Conservation (phyloP, 1,284 basidiomycete genomes). For the Ganoderma sp. region DNA sequence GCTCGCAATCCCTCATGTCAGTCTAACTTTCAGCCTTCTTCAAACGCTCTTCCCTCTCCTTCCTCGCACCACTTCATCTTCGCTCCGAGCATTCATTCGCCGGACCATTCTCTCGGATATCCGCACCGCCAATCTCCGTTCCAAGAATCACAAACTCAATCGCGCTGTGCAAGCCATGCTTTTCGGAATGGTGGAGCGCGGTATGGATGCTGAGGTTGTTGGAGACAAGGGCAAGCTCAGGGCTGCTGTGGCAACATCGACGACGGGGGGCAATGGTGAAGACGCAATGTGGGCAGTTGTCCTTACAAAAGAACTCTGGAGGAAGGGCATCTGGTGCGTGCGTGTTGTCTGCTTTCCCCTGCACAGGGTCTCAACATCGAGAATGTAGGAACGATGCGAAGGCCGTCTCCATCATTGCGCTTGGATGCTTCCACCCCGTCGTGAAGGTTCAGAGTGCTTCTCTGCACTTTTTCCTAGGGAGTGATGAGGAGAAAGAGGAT, state of each 20-base stretch:
- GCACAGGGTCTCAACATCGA: neutral
- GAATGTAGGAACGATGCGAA: constrained; percentile 83
- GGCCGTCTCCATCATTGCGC: constrained; percentile 90
- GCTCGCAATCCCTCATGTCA: neutral
- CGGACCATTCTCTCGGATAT: constrained; percentile 97
- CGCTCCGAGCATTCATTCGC: constrained; percentile 87
- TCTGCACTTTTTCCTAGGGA: constrained; percentile 96
- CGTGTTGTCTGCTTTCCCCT: constrained; percentile 34
- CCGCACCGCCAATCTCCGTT: constrained; percentile 86
- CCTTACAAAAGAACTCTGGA: constrained; percentile 94
- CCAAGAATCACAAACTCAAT: constrained; percentile 96
- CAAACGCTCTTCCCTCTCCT: constrained; percentile 93
- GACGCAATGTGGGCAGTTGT: constrained; percentile 99
- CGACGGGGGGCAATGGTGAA: constrained; percentile 56
- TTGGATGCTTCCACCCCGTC: constrained; percentile 94
- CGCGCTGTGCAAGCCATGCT: constrained; percentile 95
- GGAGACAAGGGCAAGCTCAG: constrained; percentile 82
- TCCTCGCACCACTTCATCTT: constrained; percentile 85
- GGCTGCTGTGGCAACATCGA: constrained; percentile 47
- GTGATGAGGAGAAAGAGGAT: constrained; percentile 70
- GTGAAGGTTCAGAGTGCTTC: constrained; percentile 96
- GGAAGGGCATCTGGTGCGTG: constrained; percentile 90
- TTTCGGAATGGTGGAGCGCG: constrained; percentile 94
- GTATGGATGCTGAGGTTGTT: constrained; percentile 80
- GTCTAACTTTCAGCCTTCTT: constrained; percentile 67